Percentiles rank a stretch among this genome's conserved stretches.
These are phyloP conservation scores for Alternaria tenuissima DNA, from an alignment of 2,329 filamentous ascomycete species.

Conservation along the genomic window DNA sequence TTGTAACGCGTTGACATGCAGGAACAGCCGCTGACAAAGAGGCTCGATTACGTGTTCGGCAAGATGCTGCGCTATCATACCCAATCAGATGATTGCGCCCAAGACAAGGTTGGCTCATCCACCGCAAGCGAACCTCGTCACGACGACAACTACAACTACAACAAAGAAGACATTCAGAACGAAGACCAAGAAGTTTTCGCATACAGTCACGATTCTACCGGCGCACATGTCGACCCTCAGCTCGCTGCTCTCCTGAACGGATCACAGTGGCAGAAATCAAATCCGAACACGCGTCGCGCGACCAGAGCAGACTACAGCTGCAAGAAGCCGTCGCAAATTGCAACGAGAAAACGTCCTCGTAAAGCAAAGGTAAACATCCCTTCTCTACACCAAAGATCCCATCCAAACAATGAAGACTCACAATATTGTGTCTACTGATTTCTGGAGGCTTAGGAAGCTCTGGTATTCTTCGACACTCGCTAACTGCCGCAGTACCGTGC, in stretches of 20 bases:
- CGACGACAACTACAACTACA: constrained; percentile 10
- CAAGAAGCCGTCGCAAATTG: not conserved
- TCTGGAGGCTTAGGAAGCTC: not conserved
- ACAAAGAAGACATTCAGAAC: constrained; percentile 14
- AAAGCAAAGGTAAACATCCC: constrained; percentile 2
- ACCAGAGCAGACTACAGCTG: constrained; percentile 17
- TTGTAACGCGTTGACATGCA: constrained; percentile 6
- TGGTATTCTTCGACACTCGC: not conserved
- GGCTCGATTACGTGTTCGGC: constrained; percentile 39
- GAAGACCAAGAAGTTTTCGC: not conserved
- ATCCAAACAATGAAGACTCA: no score
- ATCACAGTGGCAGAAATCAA: constrained; percentile 12
- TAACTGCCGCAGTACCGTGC: constrained; percentile 10
- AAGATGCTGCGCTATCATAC: constrained; percentile 26
- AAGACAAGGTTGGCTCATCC: constrained; percentile 23
- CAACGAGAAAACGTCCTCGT: not conserved
- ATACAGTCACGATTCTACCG: not conserved
- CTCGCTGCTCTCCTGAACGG: constrained; percentile 6
- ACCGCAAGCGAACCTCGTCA: constrained; percentile 14
- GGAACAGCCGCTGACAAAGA: constrained; percentile 25
- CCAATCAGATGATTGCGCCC: constrained; percentile 31
- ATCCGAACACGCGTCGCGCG: constrained; percentile 5
- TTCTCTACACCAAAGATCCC: not conserved
- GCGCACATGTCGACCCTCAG: not conserved
- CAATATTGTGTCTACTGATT: not conserved